Evolutionary conservation across 176 grass and related monocot genomes (phyloP), one percentile per base, ranked within the genome.

Genomic region (Avena eriantha): DNA sequence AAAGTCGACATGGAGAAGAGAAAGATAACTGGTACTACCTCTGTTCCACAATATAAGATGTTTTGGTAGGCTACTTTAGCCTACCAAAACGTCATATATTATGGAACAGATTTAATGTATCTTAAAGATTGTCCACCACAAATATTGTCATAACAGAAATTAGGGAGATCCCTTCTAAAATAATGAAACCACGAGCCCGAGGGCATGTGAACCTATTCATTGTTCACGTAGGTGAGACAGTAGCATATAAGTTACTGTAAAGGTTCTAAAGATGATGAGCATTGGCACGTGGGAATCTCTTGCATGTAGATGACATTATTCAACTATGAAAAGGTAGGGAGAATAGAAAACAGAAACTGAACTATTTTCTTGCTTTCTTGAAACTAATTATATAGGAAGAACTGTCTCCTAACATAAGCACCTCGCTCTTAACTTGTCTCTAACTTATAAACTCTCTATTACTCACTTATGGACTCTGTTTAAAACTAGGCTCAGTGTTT

Each of bases 61-160:
- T 35, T 35, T 35, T 35, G 34, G 34, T 35, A 35, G 3, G 0
- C 35, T 36, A 36, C 4, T 36, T 36, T 5, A 41, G 5, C 36
- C 36, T 41, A 41, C 36, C 36, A 41, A 41, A 41, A 7, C 36
- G 0, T 41, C 36, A 41, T 41, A 41, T 41, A 41, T 7, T 41
- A 41, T 41, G 36, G 36, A 41, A 41, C 0, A 7, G 36, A 39
- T 39, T 36, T 39, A 39, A 0, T 39, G 23, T 43, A 76, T 17
- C 51, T 41, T 22, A 43, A 66, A 61, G 18, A 75, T 43, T 75
- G 74, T 11, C 46, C 4, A 10, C n/a, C 12, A 24, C 43, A 63
- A 60, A 24, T 5, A 83, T 22, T 14, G 8, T n/a, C 45, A 64
- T 65, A 61, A 48, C 22, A 46, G 46, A 89, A 83, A 73, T 73